Evolutionary conservation across 2,329 filamentous ascomycete genomes (phyloP), one percentile per base, ranked within the genome.

Genomic region (Colletotrichum truncatum): DNA sequence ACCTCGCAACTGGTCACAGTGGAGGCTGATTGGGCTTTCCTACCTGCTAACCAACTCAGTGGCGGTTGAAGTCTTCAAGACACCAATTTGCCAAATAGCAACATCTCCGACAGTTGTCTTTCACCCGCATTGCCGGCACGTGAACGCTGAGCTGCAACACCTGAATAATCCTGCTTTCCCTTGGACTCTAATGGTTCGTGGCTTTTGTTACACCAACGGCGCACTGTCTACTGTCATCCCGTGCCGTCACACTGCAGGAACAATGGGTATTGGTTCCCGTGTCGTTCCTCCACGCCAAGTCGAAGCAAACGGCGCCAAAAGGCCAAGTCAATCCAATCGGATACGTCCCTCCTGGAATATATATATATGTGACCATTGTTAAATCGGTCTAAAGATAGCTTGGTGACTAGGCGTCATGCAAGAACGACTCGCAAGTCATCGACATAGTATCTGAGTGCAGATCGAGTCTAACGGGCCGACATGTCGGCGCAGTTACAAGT

Each of bases 241-340:
- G 16, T 34, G 48, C 30, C 46, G 61, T 52, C 28, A 41, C 38
- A 64, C 56, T 43, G 34, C 48, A 61, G 45, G 25, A 16, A 61
- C 12, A 60, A 39, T n/a, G 28, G 39, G 25, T 21, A 38, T 48
- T 32, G 25, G 36, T 46, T 54, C 39, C 48, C 32, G 34, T 32
- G n/a, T 23, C 23, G 16, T 21, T 18, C 34, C 16, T 59, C 39
- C 48, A 48, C 56, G 56, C 23, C 32, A 34, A 49, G 28, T 49
- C 23, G 41, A 61, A 54, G 62, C 62, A 54, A 54, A 65, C 56
- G 43, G 26, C 32, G n/a, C 41, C 23, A 12, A 34, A 14, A 43
- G 21, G n/a, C n/a, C n/a, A 11, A n/a, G 16, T 30, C 23, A 28
- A n/a, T 21, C 62, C 62, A 65, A 65, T 65, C 56, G 56, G 62